Conservation (phyloP, 2,329 filamentous ascomycete species). For the Trichophyton simii region DNA sequence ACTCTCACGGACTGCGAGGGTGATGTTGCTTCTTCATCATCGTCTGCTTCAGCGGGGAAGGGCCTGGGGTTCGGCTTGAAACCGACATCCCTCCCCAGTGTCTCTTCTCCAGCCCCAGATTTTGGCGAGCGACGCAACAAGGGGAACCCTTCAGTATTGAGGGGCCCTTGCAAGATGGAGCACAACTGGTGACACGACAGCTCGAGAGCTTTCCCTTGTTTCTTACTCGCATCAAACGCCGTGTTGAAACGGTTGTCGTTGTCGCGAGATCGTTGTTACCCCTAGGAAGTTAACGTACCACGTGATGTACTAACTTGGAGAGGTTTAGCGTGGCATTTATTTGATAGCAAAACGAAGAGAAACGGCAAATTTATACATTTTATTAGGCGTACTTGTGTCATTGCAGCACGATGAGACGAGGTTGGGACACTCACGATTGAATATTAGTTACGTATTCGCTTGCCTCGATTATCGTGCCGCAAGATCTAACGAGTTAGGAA, state of each 20-base stretch:
- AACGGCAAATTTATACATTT: too few species aligned
- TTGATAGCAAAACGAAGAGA: too few species aligned
- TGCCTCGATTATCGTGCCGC: too few species aligned
- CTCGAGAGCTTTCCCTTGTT: neutral
- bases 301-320: too few species aligned
- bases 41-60: neutral
- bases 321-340: too few species aligned
- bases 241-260: neutral
- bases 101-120: neutral
- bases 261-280: neutral
- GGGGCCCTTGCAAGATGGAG: neutral
- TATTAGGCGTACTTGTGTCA: too few species aligned
- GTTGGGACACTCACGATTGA: too few species aligned
- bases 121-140: neutral
- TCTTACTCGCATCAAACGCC: neutral
- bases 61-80: neutral
- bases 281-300: too few species aligned
- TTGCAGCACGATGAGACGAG: too few species aligned
- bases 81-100: neutral
- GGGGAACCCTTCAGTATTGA: neutral
- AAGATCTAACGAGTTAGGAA: too few species aligned
- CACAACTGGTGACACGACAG: neutral
- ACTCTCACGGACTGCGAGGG: neutral
- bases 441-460: too few species aligned
- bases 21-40: neutral